Evolutionary conservation across 2,329 filamentous ascomycete genomes (phyloP), one percentile per base, ranked within the genome.

Genomic region (Boeremia exigua): DNA sequence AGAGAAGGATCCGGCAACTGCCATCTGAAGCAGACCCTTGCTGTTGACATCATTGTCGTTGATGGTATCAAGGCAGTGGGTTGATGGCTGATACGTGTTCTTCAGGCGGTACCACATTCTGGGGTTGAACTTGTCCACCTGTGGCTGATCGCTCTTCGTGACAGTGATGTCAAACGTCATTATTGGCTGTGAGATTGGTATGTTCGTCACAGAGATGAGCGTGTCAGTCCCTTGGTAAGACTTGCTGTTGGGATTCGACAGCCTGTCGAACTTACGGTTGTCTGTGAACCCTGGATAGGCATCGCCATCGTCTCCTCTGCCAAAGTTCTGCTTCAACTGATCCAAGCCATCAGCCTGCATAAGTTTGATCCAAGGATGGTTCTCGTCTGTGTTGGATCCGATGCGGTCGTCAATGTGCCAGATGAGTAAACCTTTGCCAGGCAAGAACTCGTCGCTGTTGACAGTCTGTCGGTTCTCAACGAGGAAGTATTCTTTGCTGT

Each of bases 101-200:
- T 65, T 68, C 15, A 68, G n/a, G 17, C 60, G 58, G 38, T 69
- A 69, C 65, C 66, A 68, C 6, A 11, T 65, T 9, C 54, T 61
- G 10, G 51, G 15, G 34, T 66, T 43, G 51, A 69, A 66, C 28
- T 29, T 17, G 17, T 40, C 34, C 1, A 51, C 46, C 2, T 54
- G 49, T 1, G 55, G 55, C 19, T 50, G 37, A 27, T 44, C 44
- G 33, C 39, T 36, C 8, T 53, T 53, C 36, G 59, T 62, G 29
- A 69, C 63, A 4, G 61, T 66, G 30, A 67, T 59, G 33, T 63
- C 58, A 29, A 67, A 63, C 0, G 57, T 67, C 59, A 69, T 67
- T 6, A 54, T 58, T 5, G 50, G n/a, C n/a, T 56, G 19, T 7
- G 59, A 34, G 2, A 33, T 12, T 2, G 66, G 54, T 30, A 68